Evolutionary conservation across 1,139 yeast species (phyloP), one percentile per base, ranked within the genome.

Genomic region (Yamadazyma atlantica): DNA sequence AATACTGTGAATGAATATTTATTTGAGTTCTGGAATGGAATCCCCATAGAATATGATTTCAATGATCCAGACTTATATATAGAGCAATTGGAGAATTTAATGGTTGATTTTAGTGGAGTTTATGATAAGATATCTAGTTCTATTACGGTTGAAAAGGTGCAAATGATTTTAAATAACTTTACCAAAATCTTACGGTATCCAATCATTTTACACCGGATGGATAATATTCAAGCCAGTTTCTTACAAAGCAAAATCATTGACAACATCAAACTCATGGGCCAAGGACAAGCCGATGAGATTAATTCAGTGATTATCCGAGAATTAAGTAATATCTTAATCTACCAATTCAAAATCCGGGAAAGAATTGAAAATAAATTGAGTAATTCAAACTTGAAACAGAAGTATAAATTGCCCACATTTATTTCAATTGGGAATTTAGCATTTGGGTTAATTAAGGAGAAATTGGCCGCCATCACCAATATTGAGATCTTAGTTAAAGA

Each of bases 141-240:
- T 48, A 6, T 52, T 63, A 42, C 57, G 5, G 10, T 18, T 60
- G 71, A 49, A 59, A 75, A 26, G 73, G 67, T 40, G 10, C 29
- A 35, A 26, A 58, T 55, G 10, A 62, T 80, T 14, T 55, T 82
- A 32, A 56, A 60, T 15, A 61, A 74, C 8, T 70, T 84, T 45
- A 80, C 77, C 48, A 69, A 79, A 21, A 78, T 86, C 41, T 77
- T 83, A 1, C 65, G 85, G 39, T 85, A 82, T 54, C 92, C 94
- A 0, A 69, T 83, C 10, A 61, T 84, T 18, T 80, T 84, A 4
- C 72, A 66, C 13, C 39, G 42, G 34, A 50, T 55, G 7, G 89
- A 83, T 51, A 62, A 64, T 25, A 43, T 43, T 5, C 66, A 61
- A 36, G 82, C 83, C 3, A 76, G 88, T 0, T 61, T 64, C 13